Base-by-base conservation (phyloP, 257 asterid species). In the Solanum virginianum region DNA sequence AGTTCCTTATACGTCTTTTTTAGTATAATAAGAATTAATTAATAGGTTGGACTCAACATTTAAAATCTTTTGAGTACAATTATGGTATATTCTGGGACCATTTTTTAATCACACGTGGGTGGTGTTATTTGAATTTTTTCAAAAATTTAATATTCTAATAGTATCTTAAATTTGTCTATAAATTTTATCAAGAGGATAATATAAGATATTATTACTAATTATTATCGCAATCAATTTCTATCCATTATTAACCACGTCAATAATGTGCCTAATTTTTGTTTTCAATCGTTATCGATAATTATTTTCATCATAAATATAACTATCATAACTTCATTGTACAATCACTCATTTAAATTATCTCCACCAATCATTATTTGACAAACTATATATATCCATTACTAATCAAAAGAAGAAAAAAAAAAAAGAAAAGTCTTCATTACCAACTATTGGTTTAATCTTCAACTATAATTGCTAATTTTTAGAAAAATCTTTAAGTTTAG, bases 51-150 rank as follows among this genome's bases (percentile, higher is more conserved):
- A 77, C 15, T 49, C 45, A 12, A 68, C 15, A 36, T 36, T 36
- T 36, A 36, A 36, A 36, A 36, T 36, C 41, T 36, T 36, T 36
- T 53, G 65, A 77, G 11, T 53, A 77, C 17, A 26, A 53, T 51
- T 16, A 53, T 79, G 83, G 83, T 15, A 79, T 79, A 79, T 79
- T 79, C 29, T 53, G 7, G 65, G 65, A 79, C 49, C 83, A 39
- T 24, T 22, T 32, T 16, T 29, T 14, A 16, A 1, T 36, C 15
- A 69, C 24, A 69, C 9, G 11, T 8, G 15, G 24, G 2, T 16
- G 8, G 24, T 14, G 1, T 36, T 69, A 16, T 69, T 63, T 51
- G 13, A 51, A 51, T 14, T 51, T 51, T 51, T 51, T 36, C 0
- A 36, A 36, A 36, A 5, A 36, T 36, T 36, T 36, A 4, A 36